phyloP scores from a whole-genome alignment of 306 rosid genomes.

The Fagus crenata region DNA sequence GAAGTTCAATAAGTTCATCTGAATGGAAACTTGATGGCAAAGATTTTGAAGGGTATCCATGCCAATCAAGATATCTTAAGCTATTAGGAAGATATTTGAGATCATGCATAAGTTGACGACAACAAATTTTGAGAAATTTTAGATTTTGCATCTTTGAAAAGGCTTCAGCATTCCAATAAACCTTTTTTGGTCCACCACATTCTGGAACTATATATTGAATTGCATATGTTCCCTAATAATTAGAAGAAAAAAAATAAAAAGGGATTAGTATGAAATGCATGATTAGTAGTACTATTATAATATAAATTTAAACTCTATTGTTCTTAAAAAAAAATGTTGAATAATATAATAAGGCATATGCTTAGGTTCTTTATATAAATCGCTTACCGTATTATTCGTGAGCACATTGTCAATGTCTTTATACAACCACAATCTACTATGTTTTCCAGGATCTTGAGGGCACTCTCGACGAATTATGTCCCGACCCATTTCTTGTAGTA shows the following conservation, averaged over 20 bases:
- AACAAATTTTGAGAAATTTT: slow-evolving; percentile 21
- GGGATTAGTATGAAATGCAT: background rate
- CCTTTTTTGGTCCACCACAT: background rate
- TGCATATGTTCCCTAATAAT: slow-evolving; percentile 24
- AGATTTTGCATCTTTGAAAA: slow-evolving; percentile 28
- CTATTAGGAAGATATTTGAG: slow-evolving; percentile 11
- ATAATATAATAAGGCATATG: no score
- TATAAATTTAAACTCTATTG: background rate
- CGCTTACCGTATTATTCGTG: slow-evolving; percentile 19
- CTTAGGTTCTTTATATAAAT: background rate
- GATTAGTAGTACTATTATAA: background rate
- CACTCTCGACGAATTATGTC: slow-evolving; percentile 18
- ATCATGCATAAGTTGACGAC: background rate
- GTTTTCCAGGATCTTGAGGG: background rate
- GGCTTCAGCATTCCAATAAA: background rate
- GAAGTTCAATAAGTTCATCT: slow-evolving; percentile 12
- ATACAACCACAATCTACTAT: background rate
- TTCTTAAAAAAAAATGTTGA: no score
- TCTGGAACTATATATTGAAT: slow-evolving; percentile 31
- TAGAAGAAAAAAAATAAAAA: slow-evolving; percentile 1
- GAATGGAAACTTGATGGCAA: slow-evolving; percentile 22
- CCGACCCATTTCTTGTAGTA: no score
- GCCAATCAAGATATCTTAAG: slow-evolving; percentile 20
- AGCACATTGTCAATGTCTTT: slow-evolving; percentile 24
- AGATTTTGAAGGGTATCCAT: background rate